These are phyloP conservation scores for Apophysomyces trapeziformis DNA, from an alignment of 371 early-diverging fungal genomes.

Conservation along the genomic window DNA sequence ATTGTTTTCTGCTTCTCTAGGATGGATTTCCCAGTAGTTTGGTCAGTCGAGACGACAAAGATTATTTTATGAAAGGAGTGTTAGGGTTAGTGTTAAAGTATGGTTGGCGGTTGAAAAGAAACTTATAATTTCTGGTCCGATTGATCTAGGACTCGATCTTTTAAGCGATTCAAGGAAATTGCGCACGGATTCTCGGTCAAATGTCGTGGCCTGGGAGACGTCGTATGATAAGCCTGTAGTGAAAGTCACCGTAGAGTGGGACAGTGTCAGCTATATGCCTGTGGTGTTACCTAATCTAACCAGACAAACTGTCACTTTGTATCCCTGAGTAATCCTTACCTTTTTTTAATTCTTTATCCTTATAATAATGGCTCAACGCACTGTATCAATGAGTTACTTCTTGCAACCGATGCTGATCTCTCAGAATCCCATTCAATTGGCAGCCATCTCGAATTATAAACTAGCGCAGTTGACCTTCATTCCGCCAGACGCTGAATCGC, in stretches of 20 bases:
- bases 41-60: constrained; percentile 59
- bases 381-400: background rate
- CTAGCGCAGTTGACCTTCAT: constrained; percentile 33
- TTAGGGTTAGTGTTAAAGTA: constrained; percentile 49
- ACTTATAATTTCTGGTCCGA: constrained; percentile 8
- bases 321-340: constrained; percentile 9
- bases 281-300: constrained; percentile 4
- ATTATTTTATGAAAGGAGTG: constrained; percentile 62
- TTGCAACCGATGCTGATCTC: constrained; percentile 1
- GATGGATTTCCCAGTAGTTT: constrained; percentile 68
- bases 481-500: constrained; percentile 21
- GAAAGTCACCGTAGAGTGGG: background rate
- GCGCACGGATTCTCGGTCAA: constrained; percentile 62
- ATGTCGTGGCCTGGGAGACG: constrained; percentile 66
- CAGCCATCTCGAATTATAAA: constrained; percentile 38
- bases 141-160: constrained; percentile 55
- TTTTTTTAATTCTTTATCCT: background rate
- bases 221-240: constrained; percentile 20
- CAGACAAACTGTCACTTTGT: constrained; percentile 5
- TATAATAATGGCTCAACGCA: constrained; percentile 2
- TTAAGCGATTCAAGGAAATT: constrained; percentile 62
- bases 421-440: constrained; percentile 27
- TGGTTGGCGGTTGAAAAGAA: constrained; percentile 9
- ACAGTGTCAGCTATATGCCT: background rate
- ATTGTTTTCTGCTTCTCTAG: constrained; percentile 29